Evolutionary conservation across 2,329 filamentous ascomycete genomes (phyloP), one percentile per base, ranked within the genome.

Genomic region (Alternaria longipes): DNA sequence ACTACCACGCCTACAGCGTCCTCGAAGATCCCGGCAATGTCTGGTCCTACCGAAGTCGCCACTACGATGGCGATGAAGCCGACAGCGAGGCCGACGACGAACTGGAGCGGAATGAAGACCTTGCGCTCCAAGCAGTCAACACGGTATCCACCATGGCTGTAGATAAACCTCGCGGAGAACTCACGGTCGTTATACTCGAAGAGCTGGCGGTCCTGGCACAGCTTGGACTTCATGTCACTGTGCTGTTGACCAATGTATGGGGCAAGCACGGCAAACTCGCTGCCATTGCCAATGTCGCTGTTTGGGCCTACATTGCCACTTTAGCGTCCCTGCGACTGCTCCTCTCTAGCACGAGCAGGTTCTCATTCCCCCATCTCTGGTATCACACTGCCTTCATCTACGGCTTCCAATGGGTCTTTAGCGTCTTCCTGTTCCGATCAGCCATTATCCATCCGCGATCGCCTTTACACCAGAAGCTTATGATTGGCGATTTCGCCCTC

Each of bases 311-410:
- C 76, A 87, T 94, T 40, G 83, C 94, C 28, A 80, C 89, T 16
- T 85, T 99, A 60, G 89, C 89, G 14, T 86, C 88, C 20, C 81
- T 93, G 44, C 89, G 95, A 34, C 82, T 97, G 53, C 71, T 89
- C 80, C 80, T 87, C 84, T 80, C 90, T 78, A 84, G 81, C 56
- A 79, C 81, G 45, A 78, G 88, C 82, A 80, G 87, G 81, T 72
- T 87, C 83, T 84, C 92, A 78, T 78, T 95, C 14, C 90, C 91
- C 8, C 85, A 86, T 60, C 82, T 98, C 8, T 99, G 95, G 95
- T 94, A 94, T 75, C 95, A 99, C 79, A 98, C 95, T 0, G 91
- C 93, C 20, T 81, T 86, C 64, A 88, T 99, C 55, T 99, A 99
- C 79, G 86, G 87, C 56, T 82, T 89, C 55, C 90, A 94, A 76